phyloP scores from a whole-genome alignment of 2,329 filamentous ascomycete species.

The Chrysoporthe deuterocubensis region DNA sequence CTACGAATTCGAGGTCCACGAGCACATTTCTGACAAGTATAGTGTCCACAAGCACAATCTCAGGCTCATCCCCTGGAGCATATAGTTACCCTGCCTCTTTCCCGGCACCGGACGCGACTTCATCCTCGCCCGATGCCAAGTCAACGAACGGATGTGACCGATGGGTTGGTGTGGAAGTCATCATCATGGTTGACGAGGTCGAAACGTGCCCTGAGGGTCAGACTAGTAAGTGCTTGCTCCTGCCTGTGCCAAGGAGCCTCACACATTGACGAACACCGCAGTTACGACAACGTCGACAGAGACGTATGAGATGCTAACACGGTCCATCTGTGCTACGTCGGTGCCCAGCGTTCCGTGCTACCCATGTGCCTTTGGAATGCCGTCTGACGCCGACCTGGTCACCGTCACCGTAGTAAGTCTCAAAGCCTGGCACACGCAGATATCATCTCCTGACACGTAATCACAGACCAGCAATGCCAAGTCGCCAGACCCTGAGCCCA shows the following conservation, averaged over 20 bases:
- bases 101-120: slow-evolving; percentile 9
- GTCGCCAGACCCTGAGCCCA: slow-evolving; percentile 30
- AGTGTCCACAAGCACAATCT: neutral
- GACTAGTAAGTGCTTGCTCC: slow-evolving; percentile 19
- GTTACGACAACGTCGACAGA: slow-evolving; percentile 28
- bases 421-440: neutral
- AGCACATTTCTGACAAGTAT: slow-evolving; percentile 16
- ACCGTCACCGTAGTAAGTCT: slow-evolving; percentile 36
- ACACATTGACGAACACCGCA: slow-evolving; percentile 7
- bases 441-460: neutral
- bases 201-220: slow-evolving; percentile 27
- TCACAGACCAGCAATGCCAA: slow-evolving; percentile 33
- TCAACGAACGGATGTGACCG: slow-evolving; percentile 20
- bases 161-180: slow-evolving; percentile 29
- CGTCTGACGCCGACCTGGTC: slow-evolving; percentile 30
- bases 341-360: slow-evolving; percentile 36
- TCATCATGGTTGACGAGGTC: slow-evolving; percentile 29
- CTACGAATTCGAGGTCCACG: slow-evolving; percentile 5
- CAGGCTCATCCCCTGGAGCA: slow-evolving; percentile 7
- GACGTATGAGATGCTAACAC: slow-evolving; percentile 31
- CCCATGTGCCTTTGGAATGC: slow-evolving; percentile 35
- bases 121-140: slow-evolving; percentile 12
- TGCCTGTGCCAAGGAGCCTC: neutral
- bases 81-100: slow-evolving; percentile 25
- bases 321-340: slow-evolving; percentile 37